Evolutionary conservation across 2,329 filamentous ascomycete genomes (phyloP).

Genomic region (Canariomyces notabilis): DNA sequence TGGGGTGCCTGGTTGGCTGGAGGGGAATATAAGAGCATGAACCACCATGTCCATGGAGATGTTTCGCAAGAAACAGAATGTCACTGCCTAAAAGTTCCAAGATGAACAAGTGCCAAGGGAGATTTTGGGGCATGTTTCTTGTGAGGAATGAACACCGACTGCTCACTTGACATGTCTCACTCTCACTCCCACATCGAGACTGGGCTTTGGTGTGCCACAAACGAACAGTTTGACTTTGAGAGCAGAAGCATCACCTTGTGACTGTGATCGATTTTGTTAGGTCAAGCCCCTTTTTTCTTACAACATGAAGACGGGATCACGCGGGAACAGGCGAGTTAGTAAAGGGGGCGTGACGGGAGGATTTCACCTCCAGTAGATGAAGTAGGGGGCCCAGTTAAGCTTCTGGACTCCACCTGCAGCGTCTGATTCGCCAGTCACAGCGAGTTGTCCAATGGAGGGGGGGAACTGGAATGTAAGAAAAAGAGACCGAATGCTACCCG

Average conservation of each 20-base stretch:
- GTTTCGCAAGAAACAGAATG: background rate
- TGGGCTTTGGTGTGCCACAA: background rate
- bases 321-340: constrained; percentile 11
- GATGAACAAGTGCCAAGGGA: too few relatives aligned
- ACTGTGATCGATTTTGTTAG: background rate
- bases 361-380: constrained; percentile 16
- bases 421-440: constrained; percentile 21
- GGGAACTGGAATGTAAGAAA: constrained; percentile 11
- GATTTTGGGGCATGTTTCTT: too few relatives aligned
- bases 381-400: constrained; percentile 17
- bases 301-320: too few relatives aligned
- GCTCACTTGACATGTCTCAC: constrained; percentile 6
- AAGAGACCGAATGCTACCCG: constrained; percentile 24
- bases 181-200: background rate
- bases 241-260: background rate
- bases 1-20: background rate
- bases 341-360: background rate
- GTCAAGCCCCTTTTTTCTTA: background rate
- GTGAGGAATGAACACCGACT: background rate
- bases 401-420: background rate
- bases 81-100: too few relatives aligned
- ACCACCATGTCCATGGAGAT: background rate
- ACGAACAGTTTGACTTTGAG: background rate
- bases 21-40: background rate
- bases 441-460: constrained; percentile 4